phyloP scores from a whole-genome alignment of 768 basidiomycete species.

The Naematelia aurantialba region DNA sequence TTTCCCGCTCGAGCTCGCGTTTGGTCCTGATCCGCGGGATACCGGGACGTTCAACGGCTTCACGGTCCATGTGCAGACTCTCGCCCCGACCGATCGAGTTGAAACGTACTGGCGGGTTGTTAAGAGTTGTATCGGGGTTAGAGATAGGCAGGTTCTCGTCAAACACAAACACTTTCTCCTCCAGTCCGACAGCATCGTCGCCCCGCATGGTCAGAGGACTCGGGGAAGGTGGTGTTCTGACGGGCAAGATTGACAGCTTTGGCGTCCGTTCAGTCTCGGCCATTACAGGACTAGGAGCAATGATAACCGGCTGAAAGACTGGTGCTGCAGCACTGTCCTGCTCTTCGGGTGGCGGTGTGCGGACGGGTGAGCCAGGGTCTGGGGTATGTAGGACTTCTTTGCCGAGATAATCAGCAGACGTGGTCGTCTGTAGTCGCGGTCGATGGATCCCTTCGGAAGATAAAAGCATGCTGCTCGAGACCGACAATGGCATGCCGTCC shows the following conservation, averaged over 20 bases:
- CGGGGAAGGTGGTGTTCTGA: not conserved
- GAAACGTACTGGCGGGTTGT: conserved; percentile 26
- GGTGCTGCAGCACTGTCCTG: conserved; percentile 13
- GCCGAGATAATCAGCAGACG: conserved; percentile 37
- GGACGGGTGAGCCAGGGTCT: conserved; percentile 33
- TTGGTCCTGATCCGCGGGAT: conserved; percentile 32
- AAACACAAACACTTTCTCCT: conserved; percentile 1
- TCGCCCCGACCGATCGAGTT: conserved; percentile 33
- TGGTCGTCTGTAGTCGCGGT: conserved; percentile 9
- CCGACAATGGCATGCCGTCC: conserved; percentile 1
- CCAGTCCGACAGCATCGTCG: not conserved
- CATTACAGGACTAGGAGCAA: conserved; percentile 36
- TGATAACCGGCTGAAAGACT: conserved; percentile 28
- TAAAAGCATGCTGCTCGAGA: conserved; percentile 13
- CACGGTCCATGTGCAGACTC: conserved; percentile 10
- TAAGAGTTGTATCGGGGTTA: not conserved
- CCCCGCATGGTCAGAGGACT: not conserved
- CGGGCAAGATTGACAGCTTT: not conserved
- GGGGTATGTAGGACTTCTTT: conserved; percentile 28
- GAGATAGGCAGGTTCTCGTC: not conserved
- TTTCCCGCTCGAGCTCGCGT: conserved; percentile 45
- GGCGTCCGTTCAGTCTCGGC: not conserved
- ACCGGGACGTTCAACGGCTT: conserved; percentile 15
- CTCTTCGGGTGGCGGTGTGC: conserved; percentile 8
- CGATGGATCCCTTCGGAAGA: not conserved